Evolutionary conservation across 2,329 filamentous ascomycete species (phyloP), one percentile per base, ranked within the genome.

Genomic region (Herpotrichia juniperi): DNA sequence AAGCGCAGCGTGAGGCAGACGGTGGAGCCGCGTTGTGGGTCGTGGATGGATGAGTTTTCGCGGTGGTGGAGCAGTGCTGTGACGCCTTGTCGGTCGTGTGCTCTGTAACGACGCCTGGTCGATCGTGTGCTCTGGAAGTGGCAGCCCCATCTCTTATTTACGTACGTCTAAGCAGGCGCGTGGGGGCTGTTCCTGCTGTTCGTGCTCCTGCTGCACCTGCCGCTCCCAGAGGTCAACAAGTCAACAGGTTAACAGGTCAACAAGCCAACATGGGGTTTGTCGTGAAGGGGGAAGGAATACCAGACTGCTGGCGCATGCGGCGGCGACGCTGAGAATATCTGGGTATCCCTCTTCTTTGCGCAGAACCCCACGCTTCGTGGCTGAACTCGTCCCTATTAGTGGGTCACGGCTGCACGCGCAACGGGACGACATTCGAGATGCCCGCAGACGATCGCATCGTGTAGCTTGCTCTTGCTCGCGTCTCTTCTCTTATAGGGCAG

Each of bases 91-190:
- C 22, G 46, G 21, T 32, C 32, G 17, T 14, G 30, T 19, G 43
- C 30, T 28, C 28, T 40, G 37, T 9, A 7, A 21, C n/a, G 28
- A 22, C 45, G 45, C 45, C 16, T 14, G 4, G 17, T 12, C 22
- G 46, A 31, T 32, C 32, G 17, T 14, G 30, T 19, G 43, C 30
- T 28, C 28, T 40, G 37, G n/a, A 7, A 21, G 21, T 31, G 7
- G 43, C 14, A 16, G 26, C 32, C 42, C 47, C 34, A 32, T 8
- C 31, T 32, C 26, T 17, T n/a, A 49, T 49, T 49, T 49, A 49
- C 47, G 47, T 49, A 49, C 47, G 47, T 19, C 10, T 30, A 19
- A 43, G 40, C 19, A 10, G 39, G 32, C 47, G 47, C 43, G 47
- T 37, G 47, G 47, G 26, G 19, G 8, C 45, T 11, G 31, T 7